phyloP scores from a whole-genome alignment of 1,284 basidiomycete species.

The Apiotrichum sp. region DNA sequence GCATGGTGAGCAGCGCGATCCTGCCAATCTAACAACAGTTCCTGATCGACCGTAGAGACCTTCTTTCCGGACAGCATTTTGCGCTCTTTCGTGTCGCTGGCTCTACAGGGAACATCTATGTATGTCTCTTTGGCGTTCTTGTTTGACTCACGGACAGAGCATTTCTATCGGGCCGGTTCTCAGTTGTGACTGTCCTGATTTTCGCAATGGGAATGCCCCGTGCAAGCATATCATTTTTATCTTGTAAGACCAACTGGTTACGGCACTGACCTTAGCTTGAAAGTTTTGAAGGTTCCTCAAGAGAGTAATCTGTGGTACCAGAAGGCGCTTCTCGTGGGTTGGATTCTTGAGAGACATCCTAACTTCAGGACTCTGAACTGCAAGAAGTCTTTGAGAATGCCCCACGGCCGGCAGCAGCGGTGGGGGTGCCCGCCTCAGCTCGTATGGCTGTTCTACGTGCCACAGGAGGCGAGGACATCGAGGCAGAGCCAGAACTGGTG shows the following conservation, averaged over 20 bases:
- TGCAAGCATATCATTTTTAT: slow-evolving; percentile 43
- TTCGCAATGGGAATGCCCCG: slow-evolving; percentile 28
- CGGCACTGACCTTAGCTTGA: slow-evolving; percentile 21
- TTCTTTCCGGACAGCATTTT: no score
- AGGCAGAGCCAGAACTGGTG: slow-evolving; percentile 1
- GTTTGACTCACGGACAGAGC: slow-evolving; percentile 18
- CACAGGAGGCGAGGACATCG: slow-evolving; percentile 12
- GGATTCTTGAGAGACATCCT: not conserved
- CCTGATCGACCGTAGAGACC: slow-evolving; percentile 20
- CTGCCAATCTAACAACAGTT: slow-evolving; percentile 12
- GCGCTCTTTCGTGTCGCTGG: slow-evolving; percentile 26
- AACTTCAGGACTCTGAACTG: not conserved
- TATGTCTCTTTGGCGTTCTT: not conserved
- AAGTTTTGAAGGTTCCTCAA: slow-evolving; percentile 31
- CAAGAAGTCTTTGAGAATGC: not conserved
- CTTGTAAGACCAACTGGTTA: slow-evolving; percentile 18
- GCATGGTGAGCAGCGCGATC: slow-evolving; percentile 21
- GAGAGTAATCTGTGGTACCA: slow-evolving; percentile 28
- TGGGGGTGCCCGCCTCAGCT: slow-evolving; percentile 14
- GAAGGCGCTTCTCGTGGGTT: slow-evolving; percentile 28
- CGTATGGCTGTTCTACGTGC: slow-evolving; percentile 22
- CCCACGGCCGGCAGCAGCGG: not conserved
- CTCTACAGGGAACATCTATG: slow-evolving; percentile 1
- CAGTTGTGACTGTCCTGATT: slow-evolving; percentile 37
- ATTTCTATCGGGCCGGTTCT: slow-evolving; percentile 16